These are phyloP conservation scores for Candida suzukii DNA, from an alignment of 805 yeast species.

Conservation along the genomic window DNA sequence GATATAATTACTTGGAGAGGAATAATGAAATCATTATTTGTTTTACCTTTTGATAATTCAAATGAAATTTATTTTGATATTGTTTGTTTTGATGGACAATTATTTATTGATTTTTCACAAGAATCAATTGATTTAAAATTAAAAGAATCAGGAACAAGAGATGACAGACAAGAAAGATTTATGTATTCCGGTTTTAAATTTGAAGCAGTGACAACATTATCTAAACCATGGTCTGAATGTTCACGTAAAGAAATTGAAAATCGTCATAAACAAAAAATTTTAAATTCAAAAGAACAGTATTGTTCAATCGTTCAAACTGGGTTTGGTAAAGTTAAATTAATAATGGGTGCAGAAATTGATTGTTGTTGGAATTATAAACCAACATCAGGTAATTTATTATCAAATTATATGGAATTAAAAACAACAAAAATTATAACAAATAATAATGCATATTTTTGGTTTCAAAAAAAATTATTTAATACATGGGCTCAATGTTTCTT, in stretches of 20 bases:
- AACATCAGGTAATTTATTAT: slow-evolving; percentile 35
- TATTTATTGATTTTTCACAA: slow-evolving; percentile 42
- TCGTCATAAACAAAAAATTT: slow-evolving; percentile 49
- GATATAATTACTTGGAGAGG: slow-evolving; percentile 86
- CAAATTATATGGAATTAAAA: slow-evolving; percentile 82
- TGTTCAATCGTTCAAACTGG: slow-evolving; percentile 79
- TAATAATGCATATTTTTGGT: slow-evolving; percentile 50
- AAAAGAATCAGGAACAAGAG: slow-evolving; percentile 20
- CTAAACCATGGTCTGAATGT: slow-evolving; percentile 67
- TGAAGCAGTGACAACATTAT: slow-evolving; percentile 68
- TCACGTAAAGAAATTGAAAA: slow-evolving; percentile 62
- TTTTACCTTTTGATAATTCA: slow-evolving; percentile 52
- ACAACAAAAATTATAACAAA: slow-evolving; percentile 53
- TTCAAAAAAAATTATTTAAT: slow-evolving; percentile 69
- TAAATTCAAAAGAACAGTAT: slow-evolving; percentile 67
- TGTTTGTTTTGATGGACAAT: slow-evolving; percentile 66
- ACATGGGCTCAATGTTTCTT: slow-evolving; percentile 95
- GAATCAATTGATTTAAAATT: slow-evolving; percentile 29
- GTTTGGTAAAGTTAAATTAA: slow-evolving; percentile 60
- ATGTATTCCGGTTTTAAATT: slow-evolving; percentile 78
- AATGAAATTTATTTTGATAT: slow-evolving; percentile 58
- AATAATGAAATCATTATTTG: slow-evolving; percentile 63
- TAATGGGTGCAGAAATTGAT: slow-evolving; percentile 89
- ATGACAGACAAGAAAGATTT: slow-evolving; percentile 30
- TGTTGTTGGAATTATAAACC: slow-evolving; percentile 82